A percentile compares a stretch with the other conserved stretches of the same genome.
These are phyloP conservation scores for Coccomyxa subellipsoidea DNA, from an alignment of 163 green algal species.

Conservation along the genomic window DNA sequence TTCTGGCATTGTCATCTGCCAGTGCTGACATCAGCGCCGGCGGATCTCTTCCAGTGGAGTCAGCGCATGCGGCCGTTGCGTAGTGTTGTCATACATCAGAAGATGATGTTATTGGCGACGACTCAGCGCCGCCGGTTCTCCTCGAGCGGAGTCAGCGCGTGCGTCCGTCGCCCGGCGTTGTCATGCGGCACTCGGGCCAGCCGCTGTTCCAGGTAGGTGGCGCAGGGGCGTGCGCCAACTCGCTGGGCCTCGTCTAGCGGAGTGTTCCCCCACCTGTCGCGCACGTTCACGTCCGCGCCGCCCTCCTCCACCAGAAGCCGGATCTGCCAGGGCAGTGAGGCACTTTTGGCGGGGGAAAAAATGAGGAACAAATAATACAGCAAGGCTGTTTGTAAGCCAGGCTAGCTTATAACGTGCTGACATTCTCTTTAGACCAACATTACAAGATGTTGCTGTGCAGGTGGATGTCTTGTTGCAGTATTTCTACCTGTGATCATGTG, in stretches of 20 bases:
- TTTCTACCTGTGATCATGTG: too few relatives aligned
- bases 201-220: neutral
- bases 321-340: constrained; percentile 26
- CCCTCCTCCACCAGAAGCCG: constrained; percentile 46
- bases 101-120: neutral
- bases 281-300: constrained; percentile 29
- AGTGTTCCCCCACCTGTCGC: constrained; percentile 45
- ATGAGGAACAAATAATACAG: too few relatives aligned
- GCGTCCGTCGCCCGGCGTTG: too few relatives aligned
- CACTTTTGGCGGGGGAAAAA: too few relatives aligned
- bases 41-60: neutral
- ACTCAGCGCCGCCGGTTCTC: neutral
- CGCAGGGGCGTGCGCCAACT: constrained; percentile 16
- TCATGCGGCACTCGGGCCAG: neutral
- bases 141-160: neutral
- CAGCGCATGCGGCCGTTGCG: neutral
- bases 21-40: neutral
- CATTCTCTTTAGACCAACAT: too few relatives aligned
- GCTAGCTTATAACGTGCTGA: too few relatives aligned
- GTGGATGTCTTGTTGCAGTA: too few relatives aligned
- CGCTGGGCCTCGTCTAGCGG: constrained; percentile 39
- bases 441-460: too few relatives aligned
- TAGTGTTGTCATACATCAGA: neutral
- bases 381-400: too few relatives aligned
- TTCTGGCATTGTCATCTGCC: neutral